Conservation (phyloP, 106 monocot genomes). For the Cymbidium sinense region DNA sequence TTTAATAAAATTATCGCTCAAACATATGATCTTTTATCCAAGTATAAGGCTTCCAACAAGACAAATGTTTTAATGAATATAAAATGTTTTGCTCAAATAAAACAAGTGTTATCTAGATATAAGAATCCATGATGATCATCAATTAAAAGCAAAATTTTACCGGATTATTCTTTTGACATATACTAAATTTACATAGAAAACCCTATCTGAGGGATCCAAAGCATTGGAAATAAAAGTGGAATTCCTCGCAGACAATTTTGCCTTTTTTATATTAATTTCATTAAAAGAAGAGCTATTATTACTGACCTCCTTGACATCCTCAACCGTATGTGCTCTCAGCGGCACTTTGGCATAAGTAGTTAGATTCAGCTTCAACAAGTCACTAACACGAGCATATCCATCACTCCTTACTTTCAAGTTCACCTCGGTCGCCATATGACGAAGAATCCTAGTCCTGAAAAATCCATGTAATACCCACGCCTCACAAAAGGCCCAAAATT, state of each 20-base stretch:
- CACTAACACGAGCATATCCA: constrained; percentile 53
- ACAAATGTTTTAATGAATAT: no score
- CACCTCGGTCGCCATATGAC: constrained; percentile 68
- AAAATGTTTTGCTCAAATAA: no score
- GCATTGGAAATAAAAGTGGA: background rate
- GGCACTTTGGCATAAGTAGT: constrained; percentile 58
- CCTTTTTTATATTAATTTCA: background rate
- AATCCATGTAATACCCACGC: background rate
- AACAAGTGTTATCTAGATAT: no score
- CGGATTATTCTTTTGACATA: background rate
- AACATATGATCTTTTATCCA: no score
- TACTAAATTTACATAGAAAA: background rate
- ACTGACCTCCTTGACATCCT: constrained; percentile 60
- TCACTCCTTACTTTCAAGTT: constrained; percentile 55
- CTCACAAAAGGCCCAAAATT: no score
- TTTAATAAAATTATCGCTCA: no score
- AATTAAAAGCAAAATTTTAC: no score
- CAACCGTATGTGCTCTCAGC: constrained; percentile 51
- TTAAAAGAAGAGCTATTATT: background rate
- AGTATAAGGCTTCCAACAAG: no score
- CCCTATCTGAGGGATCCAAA: background rate
- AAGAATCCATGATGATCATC: no score
- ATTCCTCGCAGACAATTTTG: background rate
- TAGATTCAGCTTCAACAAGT: constrained; percentile 47
- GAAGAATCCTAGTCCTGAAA: constrained; percentile 51